Conservation (phyloP, 371 early-diverging fungal genomes). For the Mortierella sp. region DNA sequence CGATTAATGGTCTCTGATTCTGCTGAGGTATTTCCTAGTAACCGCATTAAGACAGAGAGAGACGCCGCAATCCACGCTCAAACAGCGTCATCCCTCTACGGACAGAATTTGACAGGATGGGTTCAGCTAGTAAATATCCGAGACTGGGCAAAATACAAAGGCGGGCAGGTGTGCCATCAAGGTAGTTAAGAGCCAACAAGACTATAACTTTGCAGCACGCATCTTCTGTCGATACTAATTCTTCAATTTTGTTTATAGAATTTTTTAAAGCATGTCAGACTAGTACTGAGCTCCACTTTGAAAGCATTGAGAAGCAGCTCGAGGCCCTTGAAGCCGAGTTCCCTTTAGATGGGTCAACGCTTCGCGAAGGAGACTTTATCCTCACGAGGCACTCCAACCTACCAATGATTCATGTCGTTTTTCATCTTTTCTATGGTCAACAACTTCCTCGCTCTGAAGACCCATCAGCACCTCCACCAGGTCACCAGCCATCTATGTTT, state of each 20-base stretch:
- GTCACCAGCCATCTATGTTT: constrained; percentile 19
- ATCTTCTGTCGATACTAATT: no score
- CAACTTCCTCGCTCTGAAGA: not conserved
- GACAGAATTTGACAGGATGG: constrained; percentile 72
- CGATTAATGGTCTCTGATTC: constrained; percentile 70
- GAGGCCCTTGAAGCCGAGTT: constrained; percentile 67
- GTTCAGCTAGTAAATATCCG: constrained; percentile 70
- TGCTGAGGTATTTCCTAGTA: constrained; percentile 64
- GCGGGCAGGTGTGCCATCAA: constrained; percentile 74
- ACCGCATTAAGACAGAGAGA: constrained; percentile 61
- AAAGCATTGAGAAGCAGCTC: constrained; percentile 76
- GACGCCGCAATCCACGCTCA: constrained; percentile 79
- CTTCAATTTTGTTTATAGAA: constrained; percentile 43
- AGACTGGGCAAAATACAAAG: constrained; percentile 72
- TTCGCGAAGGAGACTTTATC: constrained; percentile 74
- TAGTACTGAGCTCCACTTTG: constrained; percentile 85
- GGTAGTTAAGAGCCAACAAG: constrained; percentile 54
- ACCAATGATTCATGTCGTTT: constrained; percentile 79
- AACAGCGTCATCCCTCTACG: constrained; percentile 77
- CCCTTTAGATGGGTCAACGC: constrained; percentile 54
- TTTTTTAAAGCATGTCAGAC: constrained; percentile 76
- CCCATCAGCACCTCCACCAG: not conserved
- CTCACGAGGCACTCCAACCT: constrained; percentile 84
- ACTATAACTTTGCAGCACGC: not conserved
- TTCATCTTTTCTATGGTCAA: constrained; percentile 66